Conservation (phyloP, 2,329 filamentous ascomycete species). For the Penicillium sp. region DNA sequence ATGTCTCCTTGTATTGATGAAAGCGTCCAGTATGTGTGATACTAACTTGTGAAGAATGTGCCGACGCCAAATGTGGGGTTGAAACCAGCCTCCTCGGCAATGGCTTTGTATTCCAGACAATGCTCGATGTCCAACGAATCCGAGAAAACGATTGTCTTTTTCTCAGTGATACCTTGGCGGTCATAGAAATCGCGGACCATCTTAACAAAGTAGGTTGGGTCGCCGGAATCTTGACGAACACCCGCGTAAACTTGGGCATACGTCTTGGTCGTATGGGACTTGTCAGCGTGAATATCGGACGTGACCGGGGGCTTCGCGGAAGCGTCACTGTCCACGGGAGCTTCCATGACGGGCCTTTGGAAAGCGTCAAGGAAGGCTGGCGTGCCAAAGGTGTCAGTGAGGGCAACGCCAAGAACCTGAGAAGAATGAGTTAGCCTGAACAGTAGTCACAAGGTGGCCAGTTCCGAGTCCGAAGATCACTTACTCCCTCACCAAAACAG, state of each 20-base stretch:
- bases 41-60: constrained; percentile 78
- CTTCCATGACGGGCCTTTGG: constrained; percentile 54
- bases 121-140: constrained; percentile 88
- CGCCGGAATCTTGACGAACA: constrained; percentile 84
- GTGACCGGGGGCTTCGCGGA: constrained; percentile 41
- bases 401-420: constrained; percentile 72
- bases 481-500: constrained; percentile 73
- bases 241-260: constrained; percentile 81
- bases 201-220: constrained; percentile 73
- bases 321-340: constrained; percentile 33
- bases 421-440: background rate
- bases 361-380: constrained; percentile 82
- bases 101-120: constrained; percentile 82
- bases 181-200: constrained; percentile 78
- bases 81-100: constrained; percentile 74
- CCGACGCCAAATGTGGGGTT: constrained; percentile 87
- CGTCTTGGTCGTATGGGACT: constrained; percentile 46
- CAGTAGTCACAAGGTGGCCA: background rate
- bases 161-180: constrained; percentile 63
- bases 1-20: background rate
- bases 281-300: constrained; percentile 32
- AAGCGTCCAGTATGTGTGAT: background rate
- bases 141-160: constrained; percentile 90
- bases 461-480: constrained; percentile 9
- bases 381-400: constrained; percentile 96